A percentile compares a stretch with the other conserved stretches of the same genome.
phyloP scores from a whole-genome alignment of 352 stramenopile genomes.

The Pythium biforme region DNA sequence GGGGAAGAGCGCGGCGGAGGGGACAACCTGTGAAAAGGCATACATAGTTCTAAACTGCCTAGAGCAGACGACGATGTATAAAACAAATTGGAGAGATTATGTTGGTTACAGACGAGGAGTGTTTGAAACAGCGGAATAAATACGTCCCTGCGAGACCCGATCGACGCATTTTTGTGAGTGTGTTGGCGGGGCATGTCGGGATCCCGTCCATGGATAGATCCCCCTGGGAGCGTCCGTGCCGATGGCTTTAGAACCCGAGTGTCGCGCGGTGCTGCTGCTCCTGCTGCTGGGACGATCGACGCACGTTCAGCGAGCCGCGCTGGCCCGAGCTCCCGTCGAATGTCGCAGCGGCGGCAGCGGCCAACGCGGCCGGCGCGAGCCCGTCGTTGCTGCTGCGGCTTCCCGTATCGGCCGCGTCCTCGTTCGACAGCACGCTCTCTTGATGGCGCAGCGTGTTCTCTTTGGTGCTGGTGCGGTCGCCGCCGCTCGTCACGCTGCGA shows the following conservation, averaged over 20 bases:
- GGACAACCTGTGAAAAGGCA: slow-evolving; percentile 2
- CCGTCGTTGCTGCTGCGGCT: slow-evolving; percentile 19
- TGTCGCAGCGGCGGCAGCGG: slow-evolving; percentile 9
- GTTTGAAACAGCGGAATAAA: slow-evolving; percentile 35
- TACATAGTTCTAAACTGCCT: background rate
- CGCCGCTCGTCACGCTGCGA: slow-evolving; percentile 10
- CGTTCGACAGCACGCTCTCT: slow-evolving; percentile 30
- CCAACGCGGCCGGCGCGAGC: slow-evolving; percentile 13
- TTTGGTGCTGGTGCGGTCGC: slow-evolving; percentile 25
- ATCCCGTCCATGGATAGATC: background rate
- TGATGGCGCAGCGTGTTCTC: slow-evolving; percentile 29
- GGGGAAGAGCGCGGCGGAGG: background rate
- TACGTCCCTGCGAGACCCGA: slow-evolving; percentile 30
- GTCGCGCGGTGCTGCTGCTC: slow-evolving; percentile 50
- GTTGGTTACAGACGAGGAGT: background rate
- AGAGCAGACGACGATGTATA: slow-evolving; percentile 2
- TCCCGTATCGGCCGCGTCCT: slow-evolving; percentile 16
- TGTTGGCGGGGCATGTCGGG: background rate
- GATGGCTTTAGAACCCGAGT: slow-evolving; percentile 51
- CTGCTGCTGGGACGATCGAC: slow-evolving; percentile 22
- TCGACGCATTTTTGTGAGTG: slow-evolving; percentile 10
- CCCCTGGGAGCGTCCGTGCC: background rate
- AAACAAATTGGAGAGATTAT: background rate
- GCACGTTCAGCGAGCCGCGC: slow-evolving; percentile 8
- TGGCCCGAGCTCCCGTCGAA: background rate